phyloP scores from a whole-genome alignment of 257 asterid species.

The Solanum phureja region DNA sequence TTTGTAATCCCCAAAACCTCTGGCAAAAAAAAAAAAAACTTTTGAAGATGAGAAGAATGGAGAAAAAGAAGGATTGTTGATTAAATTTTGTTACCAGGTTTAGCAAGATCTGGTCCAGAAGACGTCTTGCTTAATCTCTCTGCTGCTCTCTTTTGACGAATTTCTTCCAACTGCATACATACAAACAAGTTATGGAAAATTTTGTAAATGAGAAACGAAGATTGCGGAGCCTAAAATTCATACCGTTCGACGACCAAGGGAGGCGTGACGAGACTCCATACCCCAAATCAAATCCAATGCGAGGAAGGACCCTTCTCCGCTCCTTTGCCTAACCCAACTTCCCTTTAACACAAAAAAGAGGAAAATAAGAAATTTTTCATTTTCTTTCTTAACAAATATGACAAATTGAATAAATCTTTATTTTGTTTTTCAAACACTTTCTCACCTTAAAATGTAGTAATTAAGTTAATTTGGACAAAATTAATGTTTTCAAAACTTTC shows the following conservation, averaged over 20 bases:
- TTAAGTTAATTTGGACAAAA: too few species aligned
- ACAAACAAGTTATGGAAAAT: background rate
- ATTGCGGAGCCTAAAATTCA: slow-evolving; percentile 5
- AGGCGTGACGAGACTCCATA: slow-evolving; percentile 83
- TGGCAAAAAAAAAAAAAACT: background rate
- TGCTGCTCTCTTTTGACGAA: slow-evolving; percentile 94
- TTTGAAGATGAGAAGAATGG: background rate
- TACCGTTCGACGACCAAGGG: slow-evolving; percentile 94
- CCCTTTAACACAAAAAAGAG: too few species aligned
- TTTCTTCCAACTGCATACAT: slow-evolving; percentile 71
- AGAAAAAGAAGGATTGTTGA: background rate
- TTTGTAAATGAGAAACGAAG: background rate
- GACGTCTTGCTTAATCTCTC: slow-evolving; percentile 69
- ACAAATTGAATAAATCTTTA: too few species aligned
- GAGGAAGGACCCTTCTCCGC: background rate
- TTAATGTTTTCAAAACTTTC: too few species aligned
- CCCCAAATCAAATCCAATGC: background rate
- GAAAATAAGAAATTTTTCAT: too few species aligned
- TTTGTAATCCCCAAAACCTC: slow-evolving; percentile 56
- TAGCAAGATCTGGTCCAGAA: slow-evolving; percentile 76
- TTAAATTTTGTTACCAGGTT: background rate
- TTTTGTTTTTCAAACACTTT: too few species aligned
- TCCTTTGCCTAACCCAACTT: background rate
- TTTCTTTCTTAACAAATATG: too few species aligned
- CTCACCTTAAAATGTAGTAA: too few species aligned